Conservation (phyloP, 2,329 filamentous ascomycete genomes). For the Arthroderma sp. region DNA sequence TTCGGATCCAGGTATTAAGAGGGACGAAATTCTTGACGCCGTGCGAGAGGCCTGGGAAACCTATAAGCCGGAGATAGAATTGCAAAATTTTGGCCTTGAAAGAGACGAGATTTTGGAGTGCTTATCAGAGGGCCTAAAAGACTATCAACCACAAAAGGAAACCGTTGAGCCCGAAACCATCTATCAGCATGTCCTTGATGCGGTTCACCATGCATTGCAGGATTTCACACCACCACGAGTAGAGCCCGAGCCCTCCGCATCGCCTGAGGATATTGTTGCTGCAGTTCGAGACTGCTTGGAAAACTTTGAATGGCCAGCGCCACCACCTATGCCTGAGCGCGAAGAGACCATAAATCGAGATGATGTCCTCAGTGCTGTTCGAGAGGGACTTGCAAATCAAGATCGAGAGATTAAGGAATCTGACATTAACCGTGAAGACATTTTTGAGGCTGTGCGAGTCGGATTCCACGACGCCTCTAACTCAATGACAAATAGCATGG, state of each 20-base stretch:
- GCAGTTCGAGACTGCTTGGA: slow-evolving; percentile 78
- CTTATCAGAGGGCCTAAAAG: slow-evolving; percentile 69
- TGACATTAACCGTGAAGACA: slow-evolving; percentile 38
- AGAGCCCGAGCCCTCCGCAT: slow-evolving; percentile 54
- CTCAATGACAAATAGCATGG: slow-evolving; percentile 38
- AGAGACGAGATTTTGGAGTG: slow-evolving; percentile 81
- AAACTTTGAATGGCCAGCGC: slow-evolving; percentile 63
- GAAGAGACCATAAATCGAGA: slow-evolving; percentile 10
- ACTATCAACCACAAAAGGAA: slow-evolving; percentile 44
- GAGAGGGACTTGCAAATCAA: slow-evolving; percentile 22
- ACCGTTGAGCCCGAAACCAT: slow-evolving; percentile 46
- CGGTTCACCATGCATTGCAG: slow-evolving; percentile 73
- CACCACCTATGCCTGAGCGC: slow-evolving; percentile 25
- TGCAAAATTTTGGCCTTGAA: slow-evolving; percentile 81
- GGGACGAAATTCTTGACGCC: slow-evolving; percentile 74
- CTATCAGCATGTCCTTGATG: slow-evolving; percentile 71
- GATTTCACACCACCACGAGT: slow-evolving; percentile 64
- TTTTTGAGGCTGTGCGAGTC: slow-evolving; percentile 46
- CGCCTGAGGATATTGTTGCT: slow-evolving; percentile 69
- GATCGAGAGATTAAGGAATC: slow-evolving; percentile 44
- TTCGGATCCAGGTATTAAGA: slow-evolving; percentile 43
- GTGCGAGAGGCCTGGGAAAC: slow-evolving; percentile 86
- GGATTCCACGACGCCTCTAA: slow-evolving; percentile 42
- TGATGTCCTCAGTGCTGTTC: slow-evolving; percentile 16
- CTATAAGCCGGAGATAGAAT: slow-evolving; percentile 84